Evolutionary conservation across 768 basidiomycete species (phyloP), one percentile per base, ranked within the genome.

Genomic region (Basidioascus undulatus): DNA sequence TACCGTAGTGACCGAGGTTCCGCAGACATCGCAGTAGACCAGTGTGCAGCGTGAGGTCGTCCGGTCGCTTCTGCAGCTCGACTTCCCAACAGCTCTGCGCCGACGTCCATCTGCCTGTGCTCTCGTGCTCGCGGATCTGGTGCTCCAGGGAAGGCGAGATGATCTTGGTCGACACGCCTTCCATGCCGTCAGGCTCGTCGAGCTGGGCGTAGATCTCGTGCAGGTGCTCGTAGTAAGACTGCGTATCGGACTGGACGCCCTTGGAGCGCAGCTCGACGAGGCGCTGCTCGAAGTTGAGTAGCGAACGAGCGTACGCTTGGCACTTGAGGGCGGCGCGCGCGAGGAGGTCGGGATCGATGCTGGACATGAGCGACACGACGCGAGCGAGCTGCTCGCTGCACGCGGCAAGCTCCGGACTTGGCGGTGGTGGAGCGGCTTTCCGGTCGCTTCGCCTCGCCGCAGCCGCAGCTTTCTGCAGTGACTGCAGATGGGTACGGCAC

Each of bases 81-180:
- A 96, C 74, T 58, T 98, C 92, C 92, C 92, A 98, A 52, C 92
- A 98, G 53, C 89, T 96, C 57, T 96, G 92, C 7, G 92, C 89
- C 8, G 86, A 78, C 2, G 92, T 96, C 92, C 92, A 98, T 32
- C 74, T 68, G 0, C 92, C 92, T 3, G 80, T 89, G 48, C 78
- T 87, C 57, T 98, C 92, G 51, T 98, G 92, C 53, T 96, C 80
- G 32, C 92, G 74, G 45, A 98, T 96, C 57, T 92, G 84, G 57
- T 92, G 83, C 48, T 94, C 82, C 35, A 96, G 57, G 3, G 81
- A 80, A 0, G 92, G 92, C 0, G 78, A 72, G 11, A 94, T 60
- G 42, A 96, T 78, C 49, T 78, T 61, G 6, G 78, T 72, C 0
- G 92, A 92, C 25, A 96, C 68, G 1, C 92, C 92, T 60, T 94